phyloP scores from a whole-genome alignment of 352 stramenopile species.

The Phytophthora brassicae region DNA sequence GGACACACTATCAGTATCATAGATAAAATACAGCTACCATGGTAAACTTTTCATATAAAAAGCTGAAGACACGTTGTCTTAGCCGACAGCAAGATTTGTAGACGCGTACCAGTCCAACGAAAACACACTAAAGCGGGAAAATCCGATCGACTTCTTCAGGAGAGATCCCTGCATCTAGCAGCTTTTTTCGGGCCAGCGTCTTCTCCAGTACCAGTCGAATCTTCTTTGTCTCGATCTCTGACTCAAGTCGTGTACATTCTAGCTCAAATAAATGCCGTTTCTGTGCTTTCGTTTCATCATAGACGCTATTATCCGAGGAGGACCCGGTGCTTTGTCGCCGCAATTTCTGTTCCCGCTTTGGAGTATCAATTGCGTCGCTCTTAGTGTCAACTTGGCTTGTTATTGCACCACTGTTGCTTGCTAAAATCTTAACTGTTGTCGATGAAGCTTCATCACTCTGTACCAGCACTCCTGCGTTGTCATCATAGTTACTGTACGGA shows the following conservation, averaged over 20 bases:
- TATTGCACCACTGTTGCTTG: background rate
- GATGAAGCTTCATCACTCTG: slow-evolving; percentile 1
- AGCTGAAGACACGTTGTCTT: too few relatives aligned
- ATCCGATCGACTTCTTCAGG: slow-evolving; percentile 44
- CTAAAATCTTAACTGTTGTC: background rate
- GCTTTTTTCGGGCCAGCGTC: slow-evolving; percentile 45
- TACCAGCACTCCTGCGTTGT: slow-evolving; percentile 8
- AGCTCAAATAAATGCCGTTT: slow-evolving; percentile 49
- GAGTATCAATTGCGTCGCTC: background rate
- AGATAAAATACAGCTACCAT: too few relatives aligned
- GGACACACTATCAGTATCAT: slow-evolving; percentile 18
- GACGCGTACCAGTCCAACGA: background rate
- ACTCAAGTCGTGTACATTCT: slow-evolving; percentile 50
- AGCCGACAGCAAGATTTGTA: too few relatives aligned
- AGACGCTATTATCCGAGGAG: background rate
- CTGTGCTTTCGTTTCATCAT: slow-evolving; percentile 37
- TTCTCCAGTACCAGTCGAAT: slow-evolving; percentile 54
- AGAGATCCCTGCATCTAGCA: slow-evolving; percentile 50
- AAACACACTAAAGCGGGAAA: slow-evolving; percentile 34
- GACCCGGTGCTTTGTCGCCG: slow-evolving; percentile 12
- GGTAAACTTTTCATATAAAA: too few relatives aligned
- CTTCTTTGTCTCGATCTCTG: slow-evolving; percentile 51
- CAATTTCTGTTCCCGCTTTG: background rate
- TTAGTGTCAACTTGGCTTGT: background rate
- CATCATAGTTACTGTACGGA: slow-evolving; percentile 30